Evolutionary conservation across 148 eudicot species (phyloP), one percentile per base, ranked within the genome.

Genomic region (Diospyros kaki): DNA sequence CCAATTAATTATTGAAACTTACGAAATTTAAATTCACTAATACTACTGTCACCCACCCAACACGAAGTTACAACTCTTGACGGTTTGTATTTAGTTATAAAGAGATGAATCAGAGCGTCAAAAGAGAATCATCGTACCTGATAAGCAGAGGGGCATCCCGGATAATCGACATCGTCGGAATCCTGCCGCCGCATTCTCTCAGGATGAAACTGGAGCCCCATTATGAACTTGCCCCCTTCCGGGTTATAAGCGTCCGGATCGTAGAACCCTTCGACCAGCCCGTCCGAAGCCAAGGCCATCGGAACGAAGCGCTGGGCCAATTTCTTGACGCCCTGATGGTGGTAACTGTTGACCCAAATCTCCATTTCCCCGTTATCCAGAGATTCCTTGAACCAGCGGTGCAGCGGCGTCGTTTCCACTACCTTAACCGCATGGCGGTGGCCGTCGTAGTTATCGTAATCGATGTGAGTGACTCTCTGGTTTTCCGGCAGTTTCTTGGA

Each of bases 171-270:
- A 38, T 88, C 89, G 38, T 88, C 89, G 0, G 90, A 85, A 66
- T 81, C 77, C 1, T 78, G 59, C 9, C 42, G 44, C 78, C 94
- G 82, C 97, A 94, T 94, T 6, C 98, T 75, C 79, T 94, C 98
- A 0, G 98, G 98, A 80, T 91, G 98, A 75, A 94, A 94, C 46
- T 94, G 98, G 40, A 91, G 84, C 17, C 97, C 98, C 89, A 94
- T 85, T 43, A 88, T 82, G 60, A 94, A 94, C 84, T 85, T 90
- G 9, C 97, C 98, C 66, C 87, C 94, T 6, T 81, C 89, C 2
- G 97, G 98, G 74, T 86, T 84, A 74, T 91, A 93, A 53, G 79
- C 83, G 48, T 91, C 83, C 0, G 94, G 97, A 62, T 94, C 98
- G 67, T 94, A 94, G 71, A 83, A 93, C 53, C 90, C 98, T 76